These are phyloP conservation scores for Lecanicillium sp. DNA, from an alignment of 2,329 filamentous ascomycete species.

Conservation along the genomic window DNA sequence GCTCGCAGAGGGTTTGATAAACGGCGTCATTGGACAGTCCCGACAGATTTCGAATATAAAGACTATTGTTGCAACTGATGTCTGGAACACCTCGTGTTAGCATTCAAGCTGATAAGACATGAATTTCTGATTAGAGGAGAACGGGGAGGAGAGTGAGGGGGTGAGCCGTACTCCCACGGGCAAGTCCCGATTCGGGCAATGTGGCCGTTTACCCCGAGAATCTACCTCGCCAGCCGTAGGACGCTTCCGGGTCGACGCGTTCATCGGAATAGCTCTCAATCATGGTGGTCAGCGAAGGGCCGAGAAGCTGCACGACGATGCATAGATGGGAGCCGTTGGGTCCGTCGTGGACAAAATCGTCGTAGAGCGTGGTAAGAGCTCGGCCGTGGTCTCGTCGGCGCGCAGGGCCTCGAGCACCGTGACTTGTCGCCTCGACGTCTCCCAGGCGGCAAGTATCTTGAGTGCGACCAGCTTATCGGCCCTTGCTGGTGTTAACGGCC, in stretches of 20 bases:
- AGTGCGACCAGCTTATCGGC: background rate
- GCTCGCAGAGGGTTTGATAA: background rate
- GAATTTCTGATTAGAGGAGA: constrained; percentile 9
- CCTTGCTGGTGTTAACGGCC: background rate
- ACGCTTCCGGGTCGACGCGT: constrained; percentile 20
- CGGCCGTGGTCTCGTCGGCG: background rate
- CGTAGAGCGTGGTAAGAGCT: background rate
- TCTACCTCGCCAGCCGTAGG: constrained; percentile 23
- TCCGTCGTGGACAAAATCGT: constrained; percentile 11
- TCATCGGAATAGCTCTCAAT: constrained; percentile 20
- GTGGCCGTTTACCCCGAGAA: constrained; percentile 23
- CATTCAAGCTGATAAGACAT: too few relatives aligned
- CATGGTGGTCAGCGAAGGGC: constrained; percentile 24
- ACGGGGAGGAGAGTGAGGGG: too few relatives aligned
- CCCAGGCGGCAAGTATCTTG: background rate
- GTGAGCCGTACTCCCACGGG: constrained; percentile 25
- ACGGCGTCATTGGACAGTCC: background rate
- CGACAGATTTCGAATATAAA: background rate
- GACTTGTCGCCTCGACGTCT: background rate
- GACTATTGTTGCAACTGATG: background rate
- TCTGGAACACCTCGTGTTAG: constrained; percentile 13
- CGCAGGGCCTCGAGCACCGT: background rate
- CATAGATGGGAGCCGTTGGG: constrained; percentile 28
- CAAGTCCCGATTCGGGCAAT: constrained; percentile 23
- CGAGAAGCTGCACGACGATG: constrained; percentile 28